A percentile compares a stretch with the other conserved stretches of the same genome.
These are phyloP conservation scores for Artomyces pyxidatus DNA, from an alignment of 768 basidiomycete genomes.

Conservation along the genomic window DNA sequence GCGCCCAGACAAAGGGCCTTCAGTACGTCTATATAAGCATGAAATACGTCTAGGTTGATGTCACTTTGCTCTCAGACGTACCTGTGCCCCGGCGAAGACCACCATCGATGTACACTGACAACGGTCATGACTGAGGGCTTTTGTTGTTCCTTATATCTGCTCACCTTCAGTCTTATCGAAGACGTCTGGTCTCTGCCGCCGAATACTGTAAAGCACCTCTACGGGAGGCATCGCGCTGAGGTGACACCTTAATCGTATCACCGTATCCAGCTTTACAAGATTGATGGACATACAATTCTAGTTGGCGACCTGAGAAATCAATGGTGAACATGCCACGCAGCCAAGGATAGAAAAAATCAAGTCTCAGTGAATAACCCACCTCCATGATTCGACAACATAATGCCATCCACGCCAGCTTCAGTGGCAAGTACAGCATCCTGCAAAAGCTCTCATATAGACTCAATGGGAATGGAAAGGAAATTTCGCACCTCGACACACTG, in stretches of 20 bases:
- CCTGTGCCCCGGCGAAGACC: conserved; percentile 75
- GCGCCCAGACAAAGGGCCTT: conserved; percentile 91
- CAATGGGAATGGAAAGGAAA: conserved; percentile 22
- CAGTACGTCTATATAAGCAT: conserved; percentile 50
- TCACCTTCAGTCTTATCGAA: conserved; percentile 63
- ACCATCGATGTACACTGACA: conserved; percentile 86
- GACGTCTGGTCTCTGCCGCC: conserved; percentile 65
- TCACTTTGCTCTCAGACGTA: too few relatives aligned
- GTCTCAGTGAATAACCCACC: conserved; percentile 33
- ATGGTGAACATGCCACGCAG: conserved; percentile 1
- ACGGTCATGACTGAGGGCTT: too few relatives aligned
- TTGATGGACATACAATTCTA: conserved; percentile 56
- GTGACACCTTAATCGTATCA: conserved; percentile 7
- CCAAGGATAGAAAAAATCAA: neutral
- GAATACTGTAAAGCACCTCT: conserved; percentile 69
- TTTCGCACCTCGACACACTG: too few relatives aligned
- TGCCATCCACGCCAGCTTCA: conserved; percentile 79
- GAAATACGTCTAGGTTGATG: too few relatives aligned
- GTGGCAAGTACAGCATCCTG: conserved; percentile 83
- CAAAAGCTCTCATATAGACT: conserved; percentile 6
- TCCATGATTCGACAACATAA: conserved; percentile 88
- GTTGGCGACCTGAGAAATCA: conserved; percentile 50
- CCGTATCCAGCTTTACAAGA: neutral
- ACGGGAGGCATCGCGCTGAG: conserved; percentile 69
- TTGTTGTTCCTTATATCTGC: too few relatives aligned